A percentile compares a stretch with the other conserved stretches of the same genome.
These are phyloP conservation scores for Sarocladiaceae sp. DNA, from an alignment of 2,329 filamentous ascomycete genomes.

Conservation along the genomic window DNA sequence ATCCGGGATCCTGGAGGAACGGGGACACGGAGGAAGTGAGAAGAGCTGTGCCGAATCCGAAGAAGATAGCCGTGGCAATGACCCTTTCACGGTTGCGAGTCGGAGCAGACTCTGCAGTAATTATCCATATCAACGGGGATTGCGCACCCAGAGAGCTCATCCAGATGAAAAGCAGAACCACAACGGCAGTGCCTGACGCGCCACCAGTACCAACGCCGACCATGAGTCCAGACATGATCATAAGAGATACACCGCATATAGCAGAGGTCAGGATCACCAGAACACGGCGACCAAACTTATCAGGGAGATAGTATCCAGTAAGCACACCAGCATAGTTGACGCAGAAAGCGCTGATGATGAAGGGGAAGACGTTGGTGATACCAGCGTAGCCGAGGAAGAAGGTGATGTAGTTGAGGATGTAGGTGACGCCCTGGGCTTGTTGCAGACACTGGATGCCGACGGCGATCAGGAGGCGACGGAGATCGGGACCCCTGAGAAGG, in stretches of 20 bases:
- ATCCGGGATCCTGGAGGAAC: not conserved
- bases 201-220: not conserved
- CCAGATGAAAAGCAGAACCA: not conserved
- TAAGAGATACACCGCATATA: not conserved
- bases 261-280: not conserved
- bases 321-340: not conserved
- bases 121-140: not conserved
- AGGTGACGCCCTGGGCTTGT: not conserved
- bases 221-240: not conserved
- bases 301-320: not conserved
- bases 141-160: not conserved
- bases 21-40: not conserved
- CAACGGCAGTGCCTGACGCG: not conserved
- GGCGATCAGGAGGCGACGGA: not conserved
- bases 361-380: slow-evolving; percentile 4
- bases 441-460: not conserved
- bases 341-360: not conserved
- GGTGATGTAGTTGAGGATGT: slow-evolving; percentile 3
- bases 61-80: not conserved
- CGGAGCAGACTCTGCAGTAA: not conserved
- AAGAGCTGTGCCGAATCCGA: not conserved
- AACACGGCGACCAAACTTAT: not conserved
- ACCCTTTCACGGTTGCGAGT: not conserved
- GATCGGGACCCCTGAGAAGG: not conserved
- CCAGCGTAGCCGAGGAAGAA: not conserved